Evolutionary conservation across 202 grass and related monocot species (phyloP), one percentile per base, ranked within the genome.

Genomic region (Eragrostis tef): DNA sequence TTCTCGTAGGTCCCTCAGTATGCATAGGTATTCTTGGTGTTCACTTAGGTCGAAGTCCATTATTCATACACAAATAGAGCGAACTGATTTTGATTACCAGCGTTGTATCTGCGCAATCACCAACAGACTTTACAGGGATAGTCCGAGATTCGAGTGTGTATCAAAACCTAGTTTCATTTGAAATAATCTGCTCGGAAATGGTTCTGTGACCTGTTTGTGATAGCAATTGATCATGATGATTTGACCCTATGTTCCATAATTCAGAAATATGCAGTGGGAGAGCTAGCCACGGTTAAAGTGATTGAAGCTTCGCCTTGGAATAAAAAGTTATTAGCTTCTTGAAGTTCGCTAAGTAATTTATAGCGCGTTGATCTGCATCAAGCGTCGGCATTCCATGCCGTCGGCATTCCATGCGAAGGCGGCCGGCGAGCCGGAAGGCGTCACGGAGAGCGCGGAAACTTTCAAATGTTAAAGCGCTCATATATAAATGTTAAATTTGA

Each of bases 21-120:
- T 48, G 44, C 77, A 20, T 86, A 86, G 79, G 70, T 74, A 67
- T 45, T 41, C 45, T 34, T 63, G 39, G 34, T 78, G 73, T 11
- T 87, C 73, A 34, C 60, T 81, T 67, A 78, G 79, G 44, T 13
- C 4, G 21, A 61, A 60, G 21, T 1, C 6, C 61, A 81, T 43
- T 22, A 73, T 74, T 77, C 58, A 79, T 89, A 60, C 44, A 57
- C 27, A 70, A 22, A 26, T 56, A 67, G 83, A 61, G 67, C 36
- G 5, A 27, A 13, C 43, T 86, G 83, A 42, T 61, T 67, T 74
- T 79, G 83, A 79, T 83, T 59, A 19, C 3, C 24, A 2, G 4
- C 43, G 13, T 41, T 89, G 66, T 68, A 24, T 47, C 8, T 41
- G 15, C 16, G 3, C 26, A 24, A 14, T 21, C 9, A 36, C 8